phyloP scores from a whole-genome alignment of 441 rosid genomes.

The Bruguiera hainesii region DNA sequence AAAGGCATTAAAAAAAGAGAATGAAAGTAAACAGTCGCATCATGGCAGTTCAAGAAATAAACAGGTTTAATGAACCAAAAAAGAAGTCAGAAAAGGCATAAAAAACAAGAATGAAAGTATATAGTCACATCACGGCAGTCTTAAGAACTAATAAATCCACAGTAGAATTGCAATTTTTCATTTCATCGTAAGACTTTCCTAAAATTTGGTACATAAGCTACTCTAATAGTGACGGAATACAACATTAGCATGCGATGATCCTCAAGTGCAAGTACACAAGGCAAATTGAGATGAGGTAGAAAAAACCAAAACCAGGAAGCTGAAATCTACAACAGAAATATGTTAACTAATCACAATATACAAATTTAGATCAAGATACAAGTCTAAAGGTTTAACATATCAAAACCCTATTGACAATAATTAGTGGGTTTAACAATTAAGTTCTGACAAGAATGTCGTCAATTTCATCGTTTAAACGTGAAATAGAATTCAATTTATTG shows the following conservation, averaged over 20 bases:
- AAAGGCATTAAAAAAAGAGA: not conserved
- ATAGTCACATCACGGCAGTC: too few relatives aligned
- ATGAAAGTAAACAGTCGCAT: conserved; percentile 1
- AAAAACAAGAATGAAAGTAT: too few relatives aligned
- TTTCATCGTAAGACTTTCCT: conserved; percentile 13
- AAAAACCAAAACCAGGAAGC: conserved; percentile 18
- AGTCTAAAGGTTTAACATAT: conserved; percentile 21
- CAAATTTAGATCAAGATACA: conserved; percentile 2
- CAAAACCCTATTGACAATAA: conserved; percentile 29
- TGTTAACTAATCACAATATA: conserved; percentile 7
- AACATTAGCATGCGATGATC: conserved; percentile 20
- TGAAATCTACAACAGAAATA: conserved; percentile 16
- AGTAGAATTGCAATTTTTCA: conserved; percentile 12
- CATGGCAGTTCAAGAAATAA: conserved; percentile 6
- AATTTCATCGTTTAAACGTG: conserved; percentile 1
- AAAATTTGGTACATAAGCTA: conserved; percentile 20
- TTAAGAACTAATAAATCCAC: conserved; percentile 18
- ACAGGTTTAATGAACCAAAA: too few relatives aligned
- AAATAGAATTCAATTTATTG: conserved; percentile 36
- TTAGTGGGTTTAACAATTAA: conserved; percentile 21
- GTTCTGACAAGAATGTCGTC: conserved; percentile 9
- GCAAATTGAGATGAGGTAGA: conserved; percentile 6
- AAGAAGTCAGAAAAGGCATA: too few relatives aligned
- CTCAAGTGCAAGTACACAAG: conserved; percentile 21
- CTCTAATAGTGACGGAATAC: conserved; percentile 15